Percentiles rank a stretch among this genome's conserved stretches.
Evolutionary conservation across 257 asterid genomes (phyloP).

Genomic region (Nicotiana attenuata): DNA sequence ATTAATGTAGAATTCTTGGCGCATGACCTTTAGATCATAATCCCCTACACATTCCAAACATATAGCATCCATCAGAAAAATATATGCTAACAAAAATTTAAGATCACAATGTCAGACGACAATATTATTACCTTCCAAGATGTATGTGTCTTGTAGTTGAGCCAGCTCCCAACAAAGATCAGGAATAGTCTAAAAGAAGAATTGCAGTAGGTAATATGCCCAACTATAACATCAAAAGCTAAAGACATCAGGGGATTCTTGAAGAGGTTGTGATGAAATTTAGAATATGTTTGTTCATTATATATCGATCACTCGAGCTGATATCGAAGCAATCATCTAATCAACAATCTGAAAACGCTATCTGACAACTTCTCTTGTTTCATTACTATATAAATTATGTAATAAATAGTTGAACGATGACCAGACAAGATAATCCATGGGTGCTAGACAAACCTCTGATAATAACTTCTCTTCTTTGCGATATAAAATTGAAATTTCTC

Average conservation of each 20-base stretch:
- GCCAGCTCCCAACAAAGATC: slow-evolving; percentile 98
- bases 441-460: slow-evolving; percentile 66
- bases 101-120: not conserved
- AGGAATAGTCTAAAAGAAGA: slow-evolving; percentile 70
- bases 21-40: slow-evolving; percentile 98
- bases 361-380: not conserved
- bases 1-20: slow-evolving; percentile 89
- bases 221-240: not conserved
- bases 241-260: not conserved
- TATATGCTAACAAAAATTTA: slow-evolving; percentile 2
- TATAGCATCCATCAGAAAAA: slow-evolving; percentile 7
- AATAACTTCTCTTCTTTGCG: slow-evolving; percentile 84
- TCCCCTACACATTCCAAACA: slow-evolving; percentile 52
- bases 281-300: not conserved
- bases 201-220: slow-evolving; percentile 20
- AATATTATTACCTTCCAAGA: slow-evolving; percentile 68
- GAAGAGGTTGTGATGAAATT: not conserved
- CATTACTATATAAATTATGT: not conserved
- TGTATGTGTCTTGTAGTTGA: slow-evolving; percentile 94
- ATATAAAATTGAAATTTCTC: slow-evolving; percentile 78
- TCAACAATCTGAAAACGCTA: not conserved
- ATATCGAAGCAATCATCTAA: not conserved
- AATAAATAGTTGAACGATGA: not conserved
- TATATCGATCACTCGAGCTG: not conserved
- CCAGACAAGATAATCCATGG: not conserved